Conservation (phyloP, 164 flowering plant genomes). For the Macadamia integrifolia region DNA sequence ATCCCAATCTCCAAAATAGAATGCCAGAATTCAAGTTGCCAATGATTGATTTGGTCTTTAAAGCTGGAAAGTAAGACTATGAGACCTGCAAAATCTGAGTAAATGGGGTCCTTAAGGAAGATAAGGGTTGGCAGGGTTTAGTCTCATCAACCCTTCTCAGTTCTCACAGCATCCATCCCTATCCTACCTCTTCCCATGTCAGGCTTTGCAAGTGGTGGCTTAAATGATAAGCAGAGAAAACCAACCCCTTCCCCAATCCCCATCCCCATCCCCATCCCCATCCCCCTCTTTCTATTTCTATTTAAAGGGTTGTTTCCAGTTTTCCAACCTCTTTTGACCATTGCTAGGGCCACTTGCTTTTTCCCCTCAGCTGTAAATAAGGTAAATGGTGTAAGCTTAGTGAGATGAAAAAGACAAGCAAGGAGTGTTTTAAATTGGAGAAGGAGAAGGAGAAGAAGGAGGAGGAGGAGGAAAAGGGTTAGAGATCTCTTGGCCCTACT, state of each 20-base stretch:
- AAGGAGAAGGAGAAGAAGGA: not conserved
- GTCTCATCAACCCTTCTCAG: not conserved
- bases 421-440: too few species aligned
- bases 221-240: too few species aligned
- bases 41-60: constrained; percentile 1
- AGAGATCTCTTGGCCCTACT: not conserved
- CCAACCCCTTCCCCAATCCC: too few species aligned
- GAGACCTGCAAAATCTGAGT: not conserved
- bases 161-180: not conserved
- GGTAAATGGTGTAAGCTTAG: too few species aligned
- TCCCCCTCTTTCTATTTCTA: not conserved
- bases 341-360: not conserved
- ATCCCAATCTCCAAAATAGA: too few species aligned
- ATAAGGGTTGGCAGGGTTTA: not conserved
- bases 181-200: not conserved
- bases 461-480: not conserved
- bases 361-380: too few species aligned
- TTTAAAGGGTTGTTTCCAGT: not conserved
- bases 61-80: not conserved
- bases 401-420: too few species aligned
- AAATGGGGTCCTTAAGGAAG: not conserved
- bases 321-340: not conserved
- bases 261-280: too few species aligned
- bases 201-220: constrained; percentile 3
- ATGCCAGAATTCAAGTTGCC: not conserved